Base-by-base conservation (phyloP, 768 basidiomycete species). In the Calvatia gigantea region DNA sequence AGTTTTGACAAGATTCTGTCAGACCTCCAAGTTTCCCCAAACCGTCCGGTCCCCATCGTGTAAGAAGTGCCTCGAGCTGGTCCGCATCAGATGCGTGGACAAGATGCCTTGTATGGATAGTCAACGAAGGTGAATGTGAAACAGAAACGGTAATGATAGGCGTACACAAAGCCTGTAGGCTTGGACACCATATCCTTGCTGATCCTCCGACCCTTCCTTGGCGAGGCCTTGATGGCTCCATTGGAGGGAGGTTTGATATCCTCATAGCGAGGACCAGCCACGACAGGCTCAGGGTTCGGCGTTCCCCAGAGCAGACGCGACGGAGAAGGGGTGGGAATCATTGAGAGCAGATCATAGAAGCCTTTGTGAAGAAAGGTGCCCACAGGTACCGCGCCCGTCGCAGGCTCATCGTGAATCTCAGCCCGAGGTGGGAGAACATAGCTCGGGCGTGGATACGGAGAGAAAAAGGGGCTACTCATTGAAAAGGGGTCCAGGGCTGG, bases 41-140 rank as follows among this genome's bases (percentile, higher is more conserved):
- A 37, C 91, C 86, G 71, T 95, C 93, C 42, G 89, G 87, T 33
- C 89, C 87, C 92, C 94, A 94, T 54, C 91, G 82, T 61, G 82
- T 85, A 46, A 95, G 84, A 57, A 95, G 78, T 23, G 89, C 92
- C 69, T 91, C 89, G 31, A 90, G 83, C 67, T 95, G 90, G 72
- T 90, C 89, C 11, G 87, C 90, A 71, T 94, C 90, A 55, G 90
- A 93, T 28, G 94, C 92, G 73, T 95, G 93, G 8, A 94, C 85
- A 60, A 93, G 78, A 74, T 96, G 93, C 51, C 92, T 94, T 66
- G 49, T 61, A 44, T 55, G 4, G 38, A 47, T 31, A 58, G 57
- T 58, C 52, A 61, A 67, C 64, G 58, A 64, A 62, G 58, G 61
- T 62, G 56, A 49, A 58, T 52, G 58, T 58, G 54, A 58, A 64